Base-by-base conservation (phyloP, 2,329 filamentous ascomycete genomes). In the Cercospora sesami region DNA sequence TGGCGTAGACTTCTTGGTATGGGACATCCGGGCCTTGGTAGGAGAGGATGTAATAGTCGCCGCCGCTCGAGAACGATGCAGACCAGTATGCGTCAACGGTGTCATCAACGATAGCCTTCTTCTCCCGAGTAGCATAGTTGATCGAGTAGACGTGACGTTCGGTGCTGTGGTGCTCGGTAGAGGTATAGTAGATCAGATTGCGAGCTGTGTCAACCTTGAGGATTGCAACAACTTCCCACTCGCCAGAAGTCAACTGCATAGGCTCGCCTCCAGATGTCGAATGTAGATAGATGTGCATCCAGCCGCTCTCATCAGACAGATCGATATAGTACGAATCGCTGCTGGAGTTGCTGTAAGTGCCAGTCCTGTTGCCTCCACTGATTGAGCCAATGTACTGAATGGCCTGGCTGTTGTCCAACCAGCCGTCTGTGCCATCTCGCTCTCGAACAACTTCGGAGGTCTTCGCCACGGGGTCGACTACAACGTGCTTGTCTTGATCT, bases 101-200 rank as follows among this genome's bases (percentile, higher is more conserved):
- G 64, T 89, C 86, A 63, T 91, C 86, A 4, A 91, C 89, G 0
- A 91, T 83, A 0, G 88, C 78, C 6, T 82, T 87, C 55, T 86
- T 85, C 69, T 85, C 79, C 9, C 81, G 80, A 0, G 83, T 86
- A 4, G 80, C 79, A 73, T 87, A 88, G 0, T 86, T 89, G 10
- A 91, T 86, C 2, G 86, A 89, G 80, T 90, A 91, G 5, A 91
- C 73, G 72, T 91, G 89, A 1, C 86, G 83, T 75, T 91, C 89
- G 0, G 88, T 90, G 68, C 86, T 87, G 80, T 91, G 87, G 53
- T 83, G 83, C 73, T 89, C 85, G 0, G 88, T 89, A 1, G 89
- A 89, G 2, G 84, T 83, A 79, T 86, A 91, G 80, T 90, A 90
- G 63, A 91, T 78, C 6, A 89, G 78, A 28, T 84, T 81, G 6